Evolutionary conservation across 1,284 basidiomycete genomes (phyloP), one percentile per base, ranked within the genome.

Genomic region (Schizophyllum commune): DNA sequence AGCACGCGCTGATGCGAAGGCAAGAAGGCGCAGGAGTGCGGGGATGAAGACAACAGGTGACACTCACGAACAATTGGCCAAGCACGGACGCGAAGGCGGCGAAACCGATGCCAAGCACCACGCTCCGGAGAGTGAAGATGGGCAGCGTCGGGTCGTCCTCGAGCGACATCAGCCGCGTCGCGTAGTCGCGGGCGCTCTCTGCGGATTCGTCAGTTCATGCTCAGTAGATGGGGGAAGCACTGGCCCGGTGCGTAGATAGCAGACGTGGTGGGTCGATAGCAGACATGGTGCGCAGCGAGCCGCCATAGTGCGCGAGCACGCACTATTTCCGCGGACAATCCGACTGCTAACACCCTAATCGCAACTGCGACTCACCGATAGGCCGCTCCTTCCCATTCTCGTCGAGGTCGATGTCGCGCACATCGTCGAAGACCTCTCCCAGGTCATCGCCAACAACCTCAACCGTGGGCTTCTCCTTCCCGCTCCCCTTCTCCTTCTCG

Each of bases 131-230:
- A 1, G 68, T 70, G 66, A 65, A 71, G 32, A 77, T 71, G 15
- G 77, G 79, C 34, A 80, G 72, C 5, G 73, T 69, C 0, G 77
- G 76, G 68, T 83, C 82, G 66, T 84, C 82, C 32, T 77, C 72
- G 53, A 75, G 68, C 17, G 72, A 73, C 60, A 77, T 70, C 20
- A 79, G 67, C 58, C 73, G 73, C 39, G 17, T 47, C 39, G 39
- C 39, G 39, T 47, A 47, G 39, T 47, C 39, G 17, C 39, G 39
- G 2, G 20, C 83, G 72, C 5, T 76, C 19, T 78, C 77, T 58
- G 78, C 74, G 64, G 83, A 82, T 53, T 75, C 66, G 61, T 81
- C 78, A 20, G 80, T 2, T 27, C 27, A 5, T 2, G 27, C 27
- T 27, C 27, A 27, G 2, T n/a, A n/a, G n/a, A n/a, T 5, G 27